phyloP scores from a whole-genome alignment of 208 protist genomes.

The Crithidia thermophila region DNA sequence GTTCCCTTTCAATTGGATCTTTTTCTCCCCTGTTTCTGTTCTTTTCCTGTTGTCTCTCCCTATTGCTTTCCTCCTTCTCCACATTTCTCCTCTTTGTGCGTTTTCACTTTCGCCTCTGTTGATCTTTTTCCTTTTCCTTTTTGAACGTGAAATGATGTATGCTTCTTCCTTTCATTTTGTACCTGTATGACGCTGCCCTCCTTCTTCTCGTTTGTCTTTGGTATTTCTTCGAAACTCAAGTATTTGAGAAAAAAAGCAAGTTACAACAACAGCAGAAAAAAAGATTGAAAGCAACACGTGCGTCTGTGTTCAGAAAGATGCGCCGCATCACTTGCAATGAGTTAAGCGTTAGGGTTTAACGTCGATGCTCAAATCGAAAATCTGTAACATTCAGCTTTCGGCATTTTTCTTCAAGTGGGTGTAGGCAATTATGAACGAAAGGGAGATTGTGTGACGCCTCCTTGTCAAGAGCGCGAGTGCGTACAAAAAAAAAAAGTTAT shows the following conservation, averaged over 20 bases:
- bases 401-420: no score
- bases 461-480: no score
- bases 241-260: neutral
- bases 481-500: no score
- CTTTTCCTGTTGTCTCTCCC: neutral
- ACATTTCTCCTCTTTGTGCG: neutral
- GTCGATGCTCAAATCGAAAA: no score
- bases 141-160: neutral
- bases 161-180: neutral
- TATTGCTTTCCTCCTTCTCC: slow-evolving; percentile 13
- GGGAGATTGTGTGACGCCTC: no score
- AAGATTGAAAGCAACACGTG: neutral
- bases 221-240: no score
- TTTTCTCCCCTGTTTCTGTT: neutral
- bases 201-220: neutral
- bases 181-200: slow-evolving; percentile 1
- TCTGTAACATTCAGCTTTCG: no score
- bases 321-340: no score
- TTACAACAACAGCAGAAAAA: neutral
- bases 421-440: no score
- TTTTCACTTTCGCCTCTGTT: neutral
- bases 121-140: neutral
- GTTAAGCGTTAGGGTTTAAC: no score
- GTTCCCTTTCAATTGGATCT: neutral
- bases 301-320: no score